These are phyloP conservation scores for Cyanophora paradoxa DNA, from an alignment of 78 protist species.

Conservation along the genomic window DNA sequence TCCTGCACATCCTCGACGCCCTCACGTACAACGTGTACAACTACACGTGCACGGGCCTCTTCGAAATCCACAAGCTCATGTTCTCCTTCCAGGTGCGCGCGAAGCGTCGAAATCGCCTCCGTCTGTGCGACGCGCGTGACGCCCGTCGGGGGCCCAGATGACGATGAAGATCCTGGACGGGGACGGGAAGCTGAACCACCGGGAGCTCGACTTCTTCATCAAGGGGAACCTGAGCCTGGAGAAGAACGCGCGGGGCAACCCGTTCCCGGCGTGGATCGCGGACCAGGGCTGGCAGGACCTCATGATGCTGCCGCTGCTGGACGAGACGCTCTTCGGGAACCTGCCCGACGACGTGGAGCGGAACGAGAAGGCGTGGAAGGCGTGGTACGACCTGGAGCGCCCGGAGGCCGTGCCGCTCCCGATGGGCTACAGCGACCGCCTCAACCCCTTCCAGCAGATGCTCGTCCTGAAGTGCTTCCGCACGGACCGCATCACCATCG, in stretches of 20 bases:
- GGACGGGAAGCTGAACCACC: conserved; percentile 23
- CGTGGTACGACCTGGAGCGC: conserved; percentile 59
- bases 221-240: conserved; percentile 63
- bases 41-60: conserved; percentile 73
- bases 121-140: too few species aligned
- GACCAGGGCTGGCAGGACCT: conserved; percentile 74
- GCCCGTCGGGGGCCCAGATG: too few species aligned
- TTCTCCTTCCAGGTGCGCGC: too few species aligned
- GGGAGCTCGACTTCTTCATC: conserved; percentile 74
- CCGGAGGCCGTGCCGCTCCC: conserved; percentile 61
- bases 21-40: conserved; percentile 64
- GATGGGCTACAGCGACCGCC: neutral
- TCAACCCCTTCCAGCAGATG: conserved; percentile 44
- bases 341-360: conserved; percentile 3
- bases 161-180: conserved; percentile 38
- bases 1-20: conserved; percentile 54
- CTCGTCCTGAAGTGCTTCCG: conserved; percentile 73
- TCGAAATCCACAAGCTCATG: conserved; percentile 75
- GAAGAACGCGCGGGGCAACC: conserved; percentile 2
- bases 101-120: too few species aligned
- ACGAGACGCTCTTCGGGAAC: conserved; percentile 3
- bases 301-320: neutral
- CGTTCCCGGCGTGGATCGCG: conserved; percentile 55
- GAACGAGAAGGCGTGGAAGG: conserved; percentile 47
- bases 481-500: conserved; percentile 61